Evolutionary conservation across 2,329 filamentous ascomycete species (phyloP), one percentile per base, ranked within the genome.

Genomic region (Fusarium beomiforme): DNA sequence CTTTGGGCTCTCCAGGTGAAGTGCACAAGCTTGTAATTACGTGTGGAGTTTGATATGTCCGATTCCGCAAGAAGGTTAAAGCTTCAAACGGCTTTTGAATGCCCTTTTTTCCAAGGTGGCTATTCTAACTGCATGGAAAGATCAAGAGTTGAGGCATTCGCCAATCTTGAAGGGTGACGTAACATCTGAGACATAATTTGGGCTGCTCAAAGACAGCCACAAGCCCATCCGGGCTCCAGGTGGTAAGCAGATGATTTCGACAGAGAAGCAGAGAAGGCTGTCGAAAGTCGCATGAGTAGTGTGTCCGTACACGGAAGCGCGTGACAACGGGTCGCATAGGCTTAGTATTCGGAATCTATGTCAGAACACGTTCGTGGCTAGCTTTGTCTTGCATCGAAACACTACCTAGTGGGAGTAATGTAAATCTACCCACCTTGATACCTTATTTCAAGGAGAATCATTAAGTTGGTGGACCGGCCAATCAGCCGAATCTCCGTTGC

Each of bases 351-450:
- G 33, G 49, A 14, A 33, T 39, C 24, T 37, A 23, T 47, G 23
- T 49, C 36, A 46, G 31, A 46, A 34, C 33, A 56, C 44, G 49
- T 56, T 71, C 59, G 61, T 42, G 36, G 70, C 63, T 64, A 70
- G 69, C 44, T 51, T 59, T 66, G 64, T 73, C 66, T 72, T 53
- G 67, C 58, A 57, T 44, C 39, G 42, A 73, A 73, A 72, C 64
- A 51, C 53, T 46, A 53, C 43, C 56, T 51, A 55, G 54, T 39
- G 23, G 41, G 36, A 33, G 50, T 49, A 56, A 56, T 46, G 47
- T 46, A 19, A 64, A 29, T 33, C 19, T 26, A 39, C 31, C 37
- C 43, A 65, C 51, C 60, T 23, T 16, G 46, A 34, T 39, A 31
- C 33, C 51, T 37, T 44, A 34, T 24, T 29, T 19, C 29, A 26